Base-by-base conservation (phyloP, 2,329 filamentous ascomycete genomes). In the Whalleya microplaca region DNA sequence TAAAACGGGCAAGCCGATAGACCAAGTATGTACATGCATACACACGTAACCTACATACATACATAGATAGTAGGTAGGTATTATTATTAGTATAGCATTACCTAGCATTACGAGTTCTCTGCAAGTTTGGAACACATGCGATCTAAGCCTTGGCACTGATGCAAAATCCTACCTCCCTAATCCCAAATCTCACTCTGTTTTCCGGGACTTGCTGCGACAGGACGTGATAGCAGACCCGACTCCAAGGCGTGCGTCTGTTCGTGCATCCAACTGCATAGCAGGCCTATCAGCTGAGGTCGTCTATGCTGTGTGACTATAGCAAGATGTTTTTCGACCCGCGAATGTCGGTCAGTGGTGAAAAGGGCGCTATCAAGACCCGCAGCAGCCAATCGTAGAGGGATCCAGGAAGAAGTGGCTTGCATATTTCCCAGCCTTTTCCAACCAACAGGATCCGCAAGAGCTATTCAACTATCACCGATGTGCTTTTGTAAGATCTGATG, bases 331-430 rank as follows among this genome's bases (percentile, higher is more conserved):
- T 48, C 46, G 18, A 27, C 49, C 49, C 54, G 49, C 48, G 46
- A 58, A 54, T 58, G 57, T 62, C 60, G 57, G 60, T 60, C 56
- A 60, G 56, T 56, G 55, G 21, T n/a, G 41, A 48, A n/a, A n/a
- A 53, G 32, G 21, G 18, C 32, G 32, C 9, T 37, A 37, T 14
- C 19, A 27, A 23, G 20, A 18, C 18, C 9, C 43, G 23, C 9
- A 18, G 20, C 16, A 50, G 32, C 60, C 60, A 63, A 61, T 58
- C 32, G 27, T 41, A 52, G 27, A 1, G 8, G 43, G 32, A 21
- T 48, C 40, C 19, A 21, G 12, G 8, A 29, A 49, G 21, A 29
- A 45, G 61, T 61, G 58, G 58, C 61, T 55, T 61, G 58, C 58
- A 63, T 61, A 45, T 37, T 23, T 45, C 20, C 51, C 43, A 51